These are phyloP conservation scores for Aspergillus amoenus DNA, from an alignment of 2,329 filamentous ascomycete genomes.

Conservation along the genomic window DNA sequence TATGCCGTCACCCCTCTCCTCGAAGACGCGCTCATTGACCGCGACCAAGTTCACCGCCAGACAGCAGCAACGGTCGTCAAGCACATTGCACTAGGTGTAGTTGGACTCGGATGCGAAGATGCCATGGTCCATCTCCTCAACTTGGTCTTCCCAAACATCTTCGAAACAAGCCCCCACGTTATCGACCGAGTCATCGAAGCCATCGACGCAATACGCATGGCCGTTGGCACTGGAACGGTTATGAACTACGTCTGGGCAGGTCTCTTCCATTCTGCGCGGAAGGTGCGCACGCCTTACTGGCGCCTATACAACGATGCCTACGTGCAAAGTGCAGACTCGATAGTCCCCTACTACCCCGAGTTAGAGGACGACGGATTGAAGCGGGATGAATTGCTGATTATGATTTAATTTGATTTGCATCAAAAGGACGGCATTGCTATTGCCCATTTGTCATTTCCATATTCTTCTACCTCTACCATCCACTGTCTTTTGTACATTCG, in stretches of 20 bases:
- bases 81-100: constrained; percentile 95
- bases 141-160: constrained; percentile 92
- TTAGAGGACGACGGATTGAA: constrained; percentile 77
- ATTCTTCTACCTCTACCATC: neutral
- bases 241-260: constrained; percentile 99
- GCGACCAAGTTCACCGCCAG: constrained; percentile 96
- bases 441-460: constrained; percentile 1
- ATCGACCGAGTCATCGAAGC: constrained; percentile 98
- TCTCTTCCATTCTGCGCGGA: constrained; percentile 92
- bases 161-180: constrained; percentile 96
- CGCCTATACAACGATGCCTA: constrained; percentile 96
- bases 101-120: constrained; percentile 94
- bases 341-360: constrained; percentile 94
- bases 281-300: constrained; percentile 95
- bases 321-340: constrained; percentile 86
- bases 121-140: constrained; percentile 98
- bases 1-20: constrained; percentile 95
- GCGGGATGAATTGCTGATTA: constrained; percentile 77
- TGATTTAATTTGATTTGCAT: constrained; percentile 57
- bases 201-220: constrained; percentile 92
- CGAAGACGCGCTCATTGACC: constrained; percentile 94
- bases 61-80: constrained; percentile 97
- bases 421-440: constrained; percentile 6
- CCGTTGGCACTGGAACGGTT: constrained; percentile 85
- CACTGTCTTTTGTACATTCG: neutral